phyloP scores from a whole-genome alignment of 2,329 filamentous ascomycete species.

The Cordyceps fumosorosea region DNA sequence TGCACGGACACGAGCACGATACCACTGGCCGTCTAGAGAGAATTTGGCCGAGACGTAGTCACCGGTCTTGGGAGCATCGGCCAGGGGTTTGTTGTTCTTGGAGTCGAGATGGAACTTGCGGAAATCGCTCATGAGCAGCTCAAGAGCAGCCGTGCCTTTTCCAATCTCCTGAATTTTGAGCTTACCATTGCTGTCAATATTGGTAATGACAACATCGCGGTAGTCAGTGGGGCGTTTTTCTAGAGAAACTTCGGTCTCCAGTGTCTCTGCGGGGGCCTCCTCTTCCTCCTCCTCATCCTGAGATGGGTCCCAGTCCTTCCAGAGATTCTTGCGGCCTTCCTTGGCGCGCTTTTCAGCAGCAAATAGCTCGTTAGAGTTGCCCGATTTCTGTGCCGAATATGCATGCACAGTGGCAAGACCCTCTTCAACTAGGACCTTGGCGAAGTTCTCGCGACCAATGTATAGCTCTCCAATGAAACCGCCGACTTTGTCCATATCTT shows the following conservation, averaged over 20 bases:
- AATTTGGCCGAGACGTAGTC: constrained; percentile 90
- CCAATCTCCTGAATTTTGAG: constrained; percentile 91
- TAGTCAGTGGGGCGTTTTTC: constrained; percentile 74
- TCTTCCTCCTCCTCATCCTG: constrained; percentile 61
- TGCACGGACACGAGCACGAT: constrained; percentile 81
- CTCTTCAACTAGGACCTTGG: constrained; percentile 88
- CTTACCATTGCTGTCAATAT: constrained; percentile 74
- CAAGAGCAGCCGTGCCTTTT: constrained; percentile 74
- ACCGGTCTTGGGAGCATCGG: constrained; percentile 77
- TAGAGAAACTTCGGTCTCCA: constrained; percentile 44
- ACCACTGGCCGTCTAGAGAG: constrained; percentile 85
- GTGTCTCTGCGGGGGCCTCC: constrained; percentile 43
- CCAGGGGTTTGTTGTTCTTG: constrained; percentile 67
- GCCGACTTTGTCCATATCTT: constrained; percentile 92
- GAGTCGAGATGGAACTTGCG: constrained; percentile 82
- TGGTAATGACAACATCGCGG: constrained; percentile 86
- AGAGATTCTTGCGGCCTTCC: constrained; percentile 78
- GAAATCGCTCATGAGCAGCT: constrained; percentile 86
- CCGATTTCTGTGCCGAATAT: constrained; percentile 93
- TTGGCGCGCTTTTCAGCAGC: constrained; percentile 86
- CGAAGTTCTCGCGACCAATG: constrained; percentile 91
- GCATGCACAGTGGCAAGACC: constrained; percentile 86
- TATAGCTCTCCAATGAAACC: constrained; percentile 95
- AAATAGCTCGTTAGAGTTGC: constrained; percentile 79
- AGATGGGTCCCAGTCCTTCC: constrained; percentile 90